Conservation (phyloP, 352 stramenopile genomes). For the Phytophthora pini region DNA sequence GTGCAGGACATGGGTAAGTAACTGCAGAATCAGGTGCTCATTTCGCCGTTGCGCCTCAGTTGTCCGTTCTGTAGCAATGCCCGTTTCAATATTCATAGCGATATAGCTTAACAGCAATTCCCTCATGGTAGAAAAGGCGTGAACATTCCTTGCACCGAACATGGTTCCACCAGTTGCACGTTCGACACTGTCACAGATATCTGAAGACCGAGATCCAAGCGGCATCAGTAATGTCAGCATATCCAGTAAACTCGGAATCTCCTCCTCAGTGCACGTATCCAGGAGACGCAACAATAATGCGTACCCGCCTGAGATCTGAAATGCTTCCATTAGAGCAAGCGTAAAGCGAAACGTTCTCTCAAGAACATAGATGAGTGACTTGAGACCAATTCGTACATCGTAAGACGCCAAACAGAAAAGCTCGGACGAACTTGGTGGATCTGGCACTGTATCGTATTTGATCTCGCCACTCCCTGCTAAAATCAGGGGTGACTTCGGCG, state of each 20-base stretch:
- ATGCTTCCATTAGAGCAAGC: conserved; percentile 70
- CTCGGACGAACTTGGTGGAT: conserved; percentile 8
- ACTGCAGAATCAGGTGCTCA: conserved; percentile 63
- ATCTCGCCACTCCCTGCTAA: background rate
- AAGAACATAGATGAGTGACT: conserved; percentile 59
- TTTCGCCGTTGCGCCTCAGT: conserved; percentile 20
- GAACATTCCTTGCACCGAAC: conserved; percentile 64
- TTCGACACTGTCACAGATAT: conserved; percentile 41
- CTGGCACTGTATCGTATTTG: background rate
- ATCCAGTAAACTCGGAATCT: conserved; percentile 56
- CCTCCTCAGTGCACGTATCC: conserved; percentile 44
- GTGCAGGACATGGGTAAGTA: conserved; percentile 71
- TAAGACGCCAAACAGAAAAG: conserved; percentile 52
- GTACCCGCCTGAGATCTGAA: conserved; percentile 71
- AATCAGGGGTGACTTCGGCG: background rate
- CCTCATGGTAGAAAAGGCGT: conserved; percentile 66
- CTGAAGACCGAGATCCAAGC: conserved; percentile 55
- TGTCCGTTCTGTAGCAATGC: conserved; percentile 1
- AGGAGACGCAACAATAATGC: conserved; percentile 53
- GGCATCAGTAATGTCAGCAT: conserved; percentile 64
- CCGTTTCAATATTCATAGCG: conserved; percentile 20
- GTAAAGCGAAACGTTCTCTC: conserved; percentile 71
- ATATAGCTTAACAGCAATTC: conserved; percentile 73
- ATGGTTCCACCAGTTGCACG: conserved; percentile 50
- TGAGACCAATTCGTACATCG: conserved; percentile 58